A percentile compares a stretch with the other conserved stretches of the same genome.
Conservation (phyloP, 192 early-diverging fungal genomes). For the Coemansia sp. region DNA sequence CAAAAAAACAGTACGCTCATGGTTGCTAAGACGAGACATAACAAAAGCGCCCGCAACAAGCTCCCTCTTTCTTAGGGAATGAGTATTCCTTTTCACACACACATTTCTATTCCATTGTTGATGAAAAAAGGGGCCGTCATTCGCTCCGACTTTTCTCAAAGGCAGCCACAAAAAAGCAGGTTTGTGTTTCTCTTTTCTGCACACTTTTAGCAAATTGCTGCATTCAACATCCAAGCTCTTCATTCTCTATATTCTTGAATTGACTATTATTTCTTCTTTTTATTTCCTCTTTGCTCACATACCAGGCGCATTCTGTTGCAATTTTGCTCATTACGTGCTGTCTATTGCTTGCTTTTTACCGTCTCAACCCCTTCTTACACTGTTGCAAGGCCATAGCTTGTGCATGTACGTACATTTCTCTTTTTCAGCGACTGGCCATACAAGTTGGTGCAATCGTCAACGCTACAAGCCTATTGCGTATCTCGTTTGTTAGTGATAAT, state of each 20-base stretch:
- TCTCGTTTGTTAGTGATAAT: too few relatives aligned
- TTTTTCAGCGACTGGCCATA: background rate
- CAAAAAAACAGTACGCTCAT: too few relatives aligned
- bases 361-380: background rate
- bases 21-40: too few relatives aligned
- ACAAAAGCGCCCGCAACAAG: too few relatives aligned
- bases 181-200: background rate
- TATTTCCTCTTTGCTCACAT: background rate
- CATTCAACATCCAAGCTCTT: background rate
- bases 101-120: too few relatives aligned
- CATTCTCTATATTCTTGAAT: background rate
- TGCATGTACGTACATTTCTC: background rate
- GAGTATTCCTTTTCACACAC: too few relatives aligned
- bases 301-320: background rate
- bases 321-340: background rate
- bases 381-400: background rate
- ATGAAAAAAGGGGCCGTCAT: too few relatives aligned
- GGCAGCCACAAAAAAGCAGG: constrained; percentile 1
- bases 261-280: too few relatives aligned
- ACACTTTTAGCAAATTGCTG: background rate
- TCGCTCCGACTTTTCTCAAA: background rate
- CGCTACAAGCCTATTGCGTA: too few relatives aligned
- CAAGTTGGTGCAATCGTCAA: too few relatives aligned
- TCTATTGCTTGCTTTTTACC: background rate
- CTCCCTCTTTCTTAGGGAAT: too few relatives aligned